These are phyloP conservation scores for Mrakia hoshinonis DNA, from an alignment of 768 basidiomycete genomes.

Conservation along the genomic window DNA sequence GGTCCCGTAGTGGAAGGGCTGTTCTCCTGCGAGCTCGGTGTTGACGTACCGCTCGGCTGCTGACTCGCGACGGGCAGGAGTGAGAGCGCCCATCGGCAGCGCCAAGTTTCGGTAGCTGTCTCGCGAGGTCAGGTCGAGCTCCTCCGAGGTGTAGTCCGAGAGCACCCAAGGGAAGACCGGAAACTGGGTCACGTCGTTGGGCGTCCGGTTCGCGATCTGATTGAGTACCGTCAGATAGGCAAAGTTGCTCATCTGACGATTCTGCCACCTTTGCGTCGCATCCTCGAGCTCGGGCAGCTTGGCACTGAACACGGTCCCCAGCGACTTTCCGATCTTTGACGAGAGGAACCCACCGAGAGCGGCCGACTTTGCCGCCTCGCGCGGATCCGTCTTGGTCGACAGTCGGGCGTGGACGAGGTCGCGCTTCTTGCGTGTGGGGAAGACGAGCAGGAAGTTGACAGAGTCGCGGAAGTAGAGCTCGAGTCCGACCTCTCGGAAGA, in stretches of 20 bases:
- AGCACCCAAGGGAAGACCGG: constrained; percentile 84
- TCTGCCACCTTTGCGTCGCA: constrained; percentile 62
- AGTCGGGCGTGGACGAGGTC: constrained; percentile 40
- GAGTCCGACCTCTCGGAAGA: constrained; percentile 84
- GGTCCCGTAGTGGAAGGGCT: constrained; percentile 55
- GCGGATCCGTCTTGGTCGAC: constrained; percentile 47
- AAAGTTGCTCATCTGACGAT: constrained; percentile 89
- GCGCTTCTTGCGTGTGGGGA: constrained; percentile 59
- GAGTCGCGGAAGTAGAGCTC: constrained; percentile 92
- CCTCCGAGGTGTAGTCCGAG: constrained; percentile 67
- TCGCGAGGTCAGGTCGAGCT: constrained; percentile 56
- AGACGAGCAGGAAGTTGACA: constrained; percentile 73
- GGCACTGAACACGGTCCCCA: constrained; percentile 29
- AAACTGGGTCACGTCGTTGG: constrained; percentile 90
- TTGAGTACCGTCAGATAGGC: constrained; percentile 82
- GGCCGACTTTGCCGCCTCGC: constrained; percentile 48
- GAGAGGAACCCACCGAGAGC: constrained; percentile 39
- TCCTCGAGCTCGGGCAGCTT: constrained; percentile 38
- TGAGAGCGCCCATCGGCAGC: constrained; percentile 85
- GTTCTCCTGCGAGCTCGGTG: constrained; percentile 62
- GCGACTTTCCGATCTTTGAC: constrained; percentile 37
- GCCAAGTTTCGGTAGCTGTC: constrained; percentile 62
- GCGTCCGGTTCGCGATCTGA: constrained; percentile 83
- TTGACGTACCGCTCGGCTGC: constrained; percentile 67
- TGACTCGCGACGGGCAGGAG: constrained; percentile 60